A percentile compares a stretch with the other conserved stretches of the same genome.
Evolutionary conservation across 2,329 filamentous ascomycete genomes (phyloP).

Genomic region (Trichoderma pleuroti): DNA sequence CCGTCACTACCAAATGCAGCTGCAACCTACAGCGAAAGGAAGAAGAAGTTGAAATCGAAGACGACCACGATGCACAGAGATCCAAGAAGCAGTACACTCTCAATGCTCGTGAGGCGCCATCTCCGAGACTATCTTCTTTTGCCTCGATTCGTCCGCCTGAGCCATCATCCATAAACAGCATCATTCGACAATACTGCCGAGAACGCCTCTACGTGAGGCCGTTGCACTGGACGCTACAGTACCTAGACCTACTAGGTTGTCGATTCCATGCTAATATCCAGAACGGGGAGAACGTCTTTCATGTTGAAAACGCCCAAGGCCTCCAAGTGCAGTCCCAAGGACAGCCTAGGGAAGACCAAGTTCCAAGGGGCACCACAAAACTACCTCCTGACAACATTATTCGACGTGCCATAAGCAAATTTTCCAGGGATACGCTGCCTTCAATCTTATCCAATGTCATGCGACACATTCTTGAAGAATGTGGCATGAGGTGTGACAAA

Average conservation of each 20-base stretch:
- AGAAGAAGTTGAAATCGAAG: neutral
- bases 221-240: neutral
- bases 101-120: neutral
- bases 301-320: neutral
- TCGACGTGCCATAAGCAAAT: neutral
- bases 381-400: neutral
- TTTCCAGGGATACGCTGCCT: neutral
- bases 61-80: neutral
- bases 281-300: neutral
- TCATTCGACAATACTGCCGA: neutral
- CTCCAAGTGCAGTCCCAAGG: neutral
- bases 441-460: neutral
- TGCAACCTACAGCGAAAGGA: neutral
- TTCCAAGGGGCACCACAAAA: neutral
- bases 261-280: neutral
- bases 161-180: neutral
- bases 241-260: neutral
- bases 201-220: neutral
- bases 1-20: neutral
- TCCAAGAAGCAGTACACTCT: neutral
- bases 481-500: neutral
- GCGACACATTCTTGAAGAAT: neutral
- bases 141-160: neutral
- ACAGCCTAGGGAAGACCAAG: neutral
- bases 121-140: neutral